These are phyloP conservation scores for Agrocybe pediades DNA, from an alignment of 768 basidiomycete genomes.

Conservation along the genomic window DNA sequence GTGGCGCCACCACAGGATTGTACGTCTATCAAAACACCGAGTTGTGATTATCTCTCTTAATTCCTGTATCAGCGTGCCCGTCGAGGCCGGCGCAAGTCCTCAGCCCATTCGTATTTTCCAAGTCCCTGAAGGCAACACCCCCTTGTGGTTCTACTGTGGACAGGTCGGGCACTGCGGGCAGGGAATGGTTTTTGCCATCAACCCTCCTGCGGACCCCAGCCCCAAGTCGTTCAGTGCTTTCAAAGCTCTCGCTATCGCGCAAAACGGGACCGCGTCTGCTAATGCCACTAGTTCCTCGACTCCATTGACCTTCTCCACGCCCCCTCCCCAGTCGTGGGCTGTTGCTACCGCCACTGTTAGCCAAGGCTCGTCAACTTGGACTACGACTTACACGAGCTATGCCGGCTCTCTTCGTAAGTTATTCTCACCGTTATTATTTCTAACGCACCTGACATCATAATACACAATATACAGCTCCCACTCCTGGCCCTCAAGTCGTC, in stretches of 20 bases:
- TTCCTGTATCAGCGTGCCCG: conserved; percentile 32
- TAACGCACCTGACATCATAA: background rate
- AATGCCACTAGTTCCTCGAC: conserved; percentile 19
- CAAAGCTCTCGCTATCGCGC: conserved; percentile 46
- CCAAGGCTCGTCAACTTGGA: conserved; percentile 27
- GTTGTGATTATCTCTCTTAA: background rate
- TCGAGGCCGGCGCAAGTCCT: conserved; percentile 36
- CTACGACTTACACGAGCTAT: conserved; percentile 43
- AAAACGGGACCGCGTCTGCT: conserved; percentile 28
- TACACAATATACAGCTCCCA: conserved; percentile 17
- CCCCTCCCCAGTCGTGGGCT: conserved; percentile 34
- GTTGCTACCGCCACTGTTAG: conserved; percentile 45
- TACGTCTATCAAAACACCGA: conserved; percentile 23
- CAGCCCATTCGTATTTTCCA: conserved; percentile 40
- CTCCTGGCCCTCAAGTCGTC: conserved; percentile 26
- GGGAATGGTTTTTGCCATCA: conserved; percentile 71
- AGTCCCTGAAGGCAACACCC: conserved; percentile 40
- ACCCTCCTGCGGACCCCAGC: conserved; percentile 43
- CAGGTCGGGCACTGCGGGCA: conserved; percentile 55
- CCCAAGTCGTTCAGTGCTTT: conserved; percentile 50
- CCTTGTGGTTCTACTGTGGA: conserved; percentile 61
- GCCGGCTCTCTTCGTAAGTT: conserved; percentile 33
- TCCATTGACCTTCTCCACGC: conserved; percentile 22
- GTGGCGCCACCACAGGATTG: conserved; percentile 39
- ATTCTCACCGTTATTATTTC: background rate